Evolutionary conservation across 306 rosid genomes (phyloP).

Genomic region (Lathyrus tuberosus): DNA sequence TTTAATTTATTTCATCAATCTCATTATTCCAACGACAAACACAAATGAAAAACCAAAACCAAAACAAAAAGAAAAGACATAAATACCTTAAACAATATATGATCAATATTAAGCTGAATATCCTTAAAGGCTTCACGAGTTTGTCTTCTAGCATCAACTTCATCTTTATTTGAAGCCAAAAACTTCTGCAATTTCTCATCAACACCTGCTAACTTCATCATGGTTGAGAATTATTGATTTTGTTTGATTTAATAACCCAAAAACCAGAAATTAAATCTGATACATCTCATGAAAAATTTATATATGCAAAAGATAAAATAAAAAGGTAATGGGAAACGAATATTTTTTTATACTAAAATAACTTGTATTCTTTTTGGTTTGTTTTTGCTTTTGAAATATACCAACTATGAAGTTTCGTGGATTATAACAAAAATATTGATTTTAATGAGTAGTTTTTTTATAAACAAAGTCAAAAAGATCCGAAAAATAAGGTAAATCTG

Average conservation of each 20-base stretch:
- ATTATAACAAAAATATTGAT: background rate
- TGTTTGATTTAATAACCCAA: background rate
- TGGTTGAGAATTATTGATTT: background rate
- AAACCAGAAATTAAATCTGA: conserved; percentile 3
- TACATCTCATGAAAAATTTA: background rate
- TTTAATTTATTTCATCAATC: background rate
- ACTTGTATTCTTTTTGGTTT: background rate
- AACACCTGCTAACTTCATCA: conserved; percentile 50
- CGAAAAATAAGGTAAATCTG: conserved; percentile 18
- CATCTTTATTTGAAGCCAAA: conserved; percentile 65
- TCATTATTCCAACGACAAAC: conserved; percentile 4
- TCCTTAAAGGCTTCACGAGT: conserved; percentile 86
- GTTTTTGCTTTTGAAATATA: background rate
- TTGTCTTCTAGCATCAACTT: conserved; percentile 70
- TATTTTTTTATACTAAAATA: background rate
- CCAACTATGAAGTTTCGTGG: conserved; percentile 2
- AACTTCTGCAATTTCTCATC: conserved; percentile 60
- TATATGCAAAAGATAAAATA: background rate
- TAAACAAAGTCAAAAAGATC: background rate
- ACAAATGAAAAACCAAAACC: background rate
- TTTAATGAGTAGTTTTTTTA: background rate
- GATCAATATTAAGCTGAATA: conserved; percentile 79
- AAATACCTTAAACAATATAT: conserved; percentile 73
- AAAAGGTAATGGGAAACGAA: background rate
- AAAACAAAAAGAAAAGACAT: background rate